phyloP scores from a whole-genome alignment of 148 eudicot species.

The Camellia lanceoleosa region DNA sequence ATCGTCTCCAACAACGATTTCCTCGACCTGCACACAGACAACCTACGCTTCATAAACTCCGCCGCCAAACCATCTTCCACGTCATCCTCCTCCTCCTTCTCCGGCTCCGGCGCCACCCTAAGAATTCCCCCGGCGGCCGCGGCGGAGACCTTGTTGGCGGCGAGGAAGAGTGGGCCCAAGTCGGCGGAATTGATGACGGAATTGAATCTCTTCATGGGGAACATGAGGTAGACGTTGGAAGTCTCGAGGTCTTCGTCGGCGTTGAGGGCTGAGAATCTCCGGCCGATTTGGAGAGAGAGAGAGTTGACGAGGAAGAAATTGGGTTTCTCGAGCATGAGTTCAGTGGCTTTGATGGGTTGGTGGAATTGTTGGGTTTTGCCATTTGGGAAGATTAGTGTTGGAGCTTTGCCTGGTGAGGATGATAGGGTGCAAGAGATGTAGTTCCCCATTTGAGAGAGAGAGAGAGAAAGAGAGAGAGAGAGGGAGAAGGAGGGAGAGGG shows the following conservation, averaged over 20 bases:
- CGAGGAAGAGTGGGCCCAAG: slow-evolving; percentile 56
- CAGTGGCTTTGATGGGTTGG: slow-evolving; percentile 62
- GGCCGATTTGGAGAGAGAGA: slow-evolving; percentile 44
- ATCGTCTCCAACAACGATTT: slow-evolving; percentile 86
- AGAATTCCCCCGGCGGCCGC: slow-evolving; percentile 20
- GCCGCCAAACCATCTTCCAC: slow-evolving; percentile 48
- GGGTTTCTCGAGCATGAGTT: slow-evolving; percentile 77
- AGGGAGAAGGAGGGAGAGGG: not conserved
- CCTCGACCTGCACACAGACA: slow-evolving; percentile 69
- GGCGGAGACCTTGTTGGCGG: slow-evolving; percentile 43
- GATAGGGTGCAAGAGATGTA: slow-evolving; percentile 63
- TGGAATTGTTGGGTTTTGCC: slow-evolving; percentile 61
- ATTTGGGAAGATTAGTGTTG: slow-evolving; percentile 56
- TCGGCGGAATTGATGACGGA: slow-evolving; percentile 61
- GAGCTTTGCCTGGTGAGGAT: slow-evolving; percentile 21
- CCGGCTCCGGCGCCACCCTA: slow-evolving; percentile 54
- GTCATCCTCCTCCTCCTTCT: slow-evolving; percentile 34
- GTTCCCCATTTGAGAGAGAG: slow-evolving; percentile 56
- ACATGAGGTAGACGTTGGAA: slow-evolving; percentile 56
- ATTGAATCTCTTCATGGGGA: slow-evolving; percentile 69
- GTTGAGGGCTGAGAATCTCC: slow-evolving; percentile 56
- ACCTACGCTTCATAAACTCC: slow-evolving; percentile 46
- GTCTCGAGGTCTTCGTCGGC: slow-evolving; percentile 85
- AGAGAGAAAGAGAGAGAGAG: not conserved
- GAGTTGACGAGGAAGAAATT: slow-evolving; percentile 57